These are phyloP conservation scores for Trichothecium roseum DNA, from an alignment of 2,329 filamentous ascomycete genomes.

Conservation along the genomic window DNA sequence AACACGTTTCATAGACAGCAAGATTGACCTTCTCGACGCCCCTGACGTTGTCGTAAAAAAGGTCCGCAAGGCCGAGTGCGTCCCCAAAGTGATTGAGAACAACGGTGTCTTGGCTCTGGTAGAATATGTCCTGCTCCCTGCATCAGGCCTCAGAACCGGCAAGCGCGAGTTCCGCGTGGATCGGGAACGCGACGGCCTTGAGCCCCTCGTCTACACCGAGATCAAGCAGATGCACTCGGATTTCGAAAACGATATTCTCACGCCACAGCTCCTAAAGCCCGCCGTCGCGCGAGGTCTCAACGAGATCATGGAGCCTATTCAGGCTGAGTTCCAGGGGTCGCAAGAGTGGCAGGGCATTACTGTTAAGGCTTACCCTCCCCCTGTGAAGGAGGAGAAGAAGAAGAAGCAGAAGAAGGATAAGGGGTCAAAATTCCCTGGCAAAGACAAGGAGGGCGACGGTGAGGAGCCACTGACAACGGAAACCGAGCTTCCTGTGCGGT, in stretches of 20 bases:
- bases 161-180: constrained; percentile 58
- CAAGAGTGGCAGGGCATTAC: constrained; percentile 65
- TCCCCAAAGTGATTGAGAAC: constrained; percentile 65
- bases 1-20: constrained; percentile 48
- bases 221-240: constrained; percentile 70
- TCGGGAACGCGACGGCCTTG: constrained; percentile 50
- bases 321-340: constrained; percentile 57
- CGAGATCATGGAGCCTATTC: constrained; percentile 67
- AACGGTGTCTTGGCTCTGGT: constrained; percentile 84
- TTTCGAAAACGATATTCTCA: constrained; percentile 69
- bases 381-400: constrained; percentile 43
- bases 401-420: constrained; percentile 70
- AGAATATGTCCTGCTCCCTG: constrained; percentile 77
- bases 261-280: constrained; percentile 81
- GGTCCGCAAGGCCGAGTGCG: constrained; percentile 73
- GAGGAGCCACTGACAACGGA: too few species aligned
- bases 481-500: too few species aligned
- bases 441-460: too few species aligned
- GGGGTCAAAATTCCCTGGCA: constrained; percentile 53
- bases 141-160: constrained; percentile 48
- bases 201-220: constrained; percentile 69
- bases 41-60: constrained; percentile 70
- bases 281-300: constrained; percentile 66
- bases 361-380: constrained; percentile 70
- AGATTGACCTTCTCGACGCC: constrained; percentile 85